Evolutionary conservation across 2,329 filamentous ascomycete genomes (phyloP), one percentile per base, ranked within the genome.

Genomic region (Aspergillus sp.): DNA sequence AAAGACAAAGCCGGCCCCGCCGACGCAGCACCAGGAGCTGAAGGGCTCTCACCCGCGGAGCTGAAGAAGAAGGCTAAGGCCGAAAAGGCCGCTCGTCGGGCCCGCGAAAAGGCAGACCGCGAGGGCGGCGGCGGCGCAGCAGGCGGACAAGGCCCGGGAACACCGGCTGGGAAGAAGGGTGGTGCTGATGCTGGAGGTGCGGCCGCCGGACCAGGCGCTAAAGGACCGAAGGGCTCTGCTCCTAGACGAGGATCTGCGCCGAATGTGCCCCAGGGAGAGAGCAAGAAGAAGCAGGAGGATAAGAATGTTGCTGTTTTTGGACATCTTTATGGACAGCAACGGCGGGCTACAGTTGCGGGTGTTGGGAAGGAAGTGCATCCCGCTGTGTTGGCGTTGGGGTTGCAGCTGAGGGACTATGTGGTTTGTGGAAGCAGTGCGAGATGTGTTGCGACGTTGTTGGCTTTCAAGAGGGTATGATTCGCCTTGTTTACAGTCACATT

Each of bases 391-490:
- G 86, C 90, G 1, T 80, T 98, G 47, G 95, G 93, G 8, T 85
- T 98, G 72, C 91, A 97, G 75, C 92, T 98, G 83, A 90, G 89
- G 66, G 88, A 87, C 59, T 98, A 97, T 75, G 84, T 87, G 39
- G 86, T 99, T 58, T 92, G 90, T 68, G 95, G 96, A 64, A 96
- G 91, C 71, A 96, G 90, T 73, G 90, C 91, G 45, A 85, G 95
- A 63, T 88, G 96, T 67, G 88, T 96, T 62, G 90, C 91, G 33
- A 98, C 92, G 66, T 79, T 99, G 46, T 78, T 95, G 63, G 92
- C 91, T 2, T 96, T 99, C 72, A 96, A 96, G 73, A 86, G 89
- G 79, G 91, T 92, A 73, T 68, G 79, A 71, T 56, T 52, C 48
- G 46, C 12, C 56, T 41, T 15, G 44, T 50, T 31, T 43, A 46